Evolutionary conservation across 1,284 basidiomycete species (phyloP).

Genomic region (Phaffia rhodozyma): DNA sequence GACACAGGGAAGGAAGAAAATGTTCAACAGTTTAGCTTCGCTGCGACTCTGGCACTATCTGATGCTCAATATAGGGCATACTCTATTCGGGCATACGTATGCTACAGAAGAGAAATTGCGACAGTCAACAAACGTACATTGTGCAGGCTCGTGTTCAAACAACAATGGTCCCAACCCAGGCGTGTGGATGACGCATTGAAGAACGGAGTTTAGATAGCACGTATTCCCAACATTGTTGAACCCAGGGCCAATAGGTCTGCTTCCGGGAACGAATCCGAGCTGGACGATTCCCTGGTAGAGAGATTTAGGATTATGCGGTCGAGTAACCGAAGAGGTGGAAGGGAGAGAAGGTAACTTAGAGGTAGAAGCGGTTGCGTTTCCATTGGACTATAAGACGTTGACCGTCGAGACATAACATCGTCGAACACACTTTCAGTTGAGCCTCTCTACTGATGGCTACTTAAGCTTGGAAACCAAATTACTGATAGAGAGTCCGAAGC

Average conservation of each 20-base stretch:
- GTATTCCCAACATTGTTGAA: constrained; percentile 89
- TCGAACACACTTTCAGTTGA: no score
- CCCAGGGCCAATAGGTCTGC: constrained; percentile 37
- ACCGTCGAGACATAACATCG: no score
- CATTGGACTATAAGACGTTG: no score
- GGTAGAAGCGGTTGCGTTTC: no score
- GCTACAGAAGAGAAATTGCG: not conserved
- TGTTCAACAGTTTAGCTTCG: not conserved
- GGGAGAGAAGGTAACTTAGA: no score
- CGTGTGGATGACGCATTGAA: constrained; percentile 90
- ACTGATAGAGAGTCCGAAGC: not conserved
- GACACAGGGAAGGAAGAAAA: not conserved
- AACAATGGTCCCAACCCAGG: constrained; percentile 70
- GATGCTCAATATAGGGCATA: not conserved
- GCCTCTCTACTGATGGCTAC: no score
- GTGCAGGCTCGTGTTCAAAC: constrained; percentile 44
- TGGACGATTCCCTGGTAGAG: constrained; percentile 1
- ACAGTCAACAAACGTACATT: constrained; percentile 35
- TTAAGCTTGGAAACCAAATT: not conserved
- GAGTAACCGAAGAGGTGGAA: no score
- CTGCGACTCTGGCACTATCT: not conserved
- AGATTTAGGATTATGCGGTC: not conserved
- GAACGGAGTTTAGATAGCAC: constrained; percentile 90
- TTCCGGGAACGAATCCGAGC: constrained; percentile 3
- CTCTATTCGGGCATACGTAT: not conserved